Evolutionary conservation across 78 protist genomes (phyloP).

Genomic region (Pelomyxa schiedti): DNA sequence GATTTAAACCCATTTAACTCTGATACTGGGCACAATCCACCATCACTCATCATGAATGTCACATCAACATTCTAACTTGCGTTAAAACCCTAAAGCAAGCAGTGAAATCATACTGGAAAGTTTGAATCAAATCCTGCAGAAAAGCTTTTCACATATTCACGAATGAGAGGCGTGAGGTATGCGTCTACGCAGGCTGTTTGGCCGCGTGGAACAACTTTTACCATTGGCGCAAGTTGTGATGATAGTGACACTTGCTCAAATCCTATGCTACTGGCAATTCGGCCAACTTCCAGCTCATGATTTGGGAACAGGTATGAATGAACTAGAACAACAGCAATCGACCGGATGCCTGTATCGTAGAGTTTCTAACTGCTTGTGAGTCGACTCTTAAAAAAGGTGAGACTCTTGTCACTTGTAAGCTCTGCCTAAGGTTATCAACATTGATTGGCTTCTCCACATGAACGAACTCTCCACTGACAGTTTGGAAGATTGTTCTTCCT

Average conservation of each 20-base stretch:
- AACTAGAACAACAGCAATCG: constrained; percentile 71
- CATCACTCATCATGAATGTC: constrained; percentile 86
- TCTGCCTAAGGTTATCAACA: not conserved
- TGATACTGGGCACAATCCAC: constrained; percentile 80
- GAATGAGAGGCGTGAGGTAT: constrained; percentile 86
- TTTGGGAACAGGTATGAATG: constrained; percentile 66
- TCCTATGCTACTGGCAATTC: constrained; percentile 66
- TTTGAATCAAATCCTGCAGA: not conserved
- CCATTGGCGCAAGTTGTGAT: constrained; percentile 64
- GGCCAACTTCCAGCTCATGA: constrained; percentile 73
- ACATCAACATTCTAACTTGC: constrained; percentile 28
- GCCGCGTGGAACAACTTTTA: constrained; percentile 79
- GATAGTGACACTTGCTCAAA: constrained; percentile 73
- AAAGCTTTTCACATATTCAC: constrained; percentile 7
- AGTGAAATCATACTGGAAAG: constrained; percentile 23
- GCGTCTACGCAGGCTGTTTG: constrained; percentile 89
- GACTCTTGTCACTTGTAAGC: constrained; percentile 4
- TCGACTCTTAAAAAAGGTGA: not conserved
- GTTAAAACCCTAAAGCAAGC: constrained; percentile 66
- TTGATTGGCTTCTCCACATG: constrained; percentile 9
- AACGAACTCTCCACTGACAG: constrained; percentile 36
- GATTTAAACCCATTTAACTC: constrained; percentile 74
- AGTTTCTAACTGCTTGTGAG: not conserved
- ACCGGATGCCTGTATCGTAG: constrained; percentile 38
- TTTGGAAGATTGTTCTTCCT: constrained; percentile 1